phyloP scores from a whole-genome alignment of 2,329 filamentous ascomycete genomes.

The Alternaria consortialis region DNA sequence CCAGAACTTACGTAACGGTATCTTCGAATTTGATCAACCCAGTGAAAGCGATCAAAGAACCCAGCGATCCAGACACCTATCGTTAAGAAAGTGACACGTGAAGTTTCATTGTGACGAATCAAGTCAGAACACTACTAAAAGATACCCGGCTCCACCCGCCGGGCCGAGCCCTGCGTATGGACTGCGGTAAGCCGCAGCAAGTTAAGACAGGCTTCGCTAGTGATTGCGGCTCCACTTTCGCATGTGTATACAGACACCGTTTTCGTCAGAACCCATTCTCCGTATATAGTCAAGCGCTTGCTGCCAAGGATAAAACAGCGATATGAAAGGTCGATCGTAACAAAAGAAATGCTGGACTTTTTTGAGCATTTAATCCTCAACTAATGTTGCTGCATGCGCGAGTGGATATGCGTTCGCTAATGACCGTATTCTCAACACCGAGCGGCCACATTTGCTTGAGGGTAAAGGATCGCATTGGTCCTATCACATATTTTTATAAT shows the following conservation, averaged over 20 bases:
- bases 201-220: not conserved
- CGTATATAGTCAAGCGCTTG: not conserved
- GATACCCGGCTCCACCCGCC: not conserved
- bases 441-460: no score
- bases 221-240: not conserved
- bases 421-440: not conserved
- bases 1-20: no score
- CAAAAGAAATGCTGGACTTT: accelerated
- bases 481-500: not conserved
- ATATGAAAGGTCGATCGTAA: not conserved
- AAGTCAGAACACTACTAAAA: not conserved
- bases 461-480: no score
- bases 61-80: no score
- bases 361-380: not conserved
- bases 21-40: no score
- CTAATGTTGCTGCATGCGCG: no score
- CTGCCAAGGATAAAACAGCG: not conserved
- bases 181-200: not conserved
- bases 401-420: not conserved
- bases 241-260: not conserved
- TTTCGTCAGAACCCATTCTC: not conserved
- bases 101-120: not conserved
- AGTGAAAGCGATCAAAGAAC: no score
- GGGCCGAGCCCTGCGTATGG: not conserved
- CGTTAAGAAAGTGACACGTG: no score